phyloP scores from a whole-genome alignment of 2,329 filamentous ascomycete genomes.

The Paecilomyces sp. region DNA sequence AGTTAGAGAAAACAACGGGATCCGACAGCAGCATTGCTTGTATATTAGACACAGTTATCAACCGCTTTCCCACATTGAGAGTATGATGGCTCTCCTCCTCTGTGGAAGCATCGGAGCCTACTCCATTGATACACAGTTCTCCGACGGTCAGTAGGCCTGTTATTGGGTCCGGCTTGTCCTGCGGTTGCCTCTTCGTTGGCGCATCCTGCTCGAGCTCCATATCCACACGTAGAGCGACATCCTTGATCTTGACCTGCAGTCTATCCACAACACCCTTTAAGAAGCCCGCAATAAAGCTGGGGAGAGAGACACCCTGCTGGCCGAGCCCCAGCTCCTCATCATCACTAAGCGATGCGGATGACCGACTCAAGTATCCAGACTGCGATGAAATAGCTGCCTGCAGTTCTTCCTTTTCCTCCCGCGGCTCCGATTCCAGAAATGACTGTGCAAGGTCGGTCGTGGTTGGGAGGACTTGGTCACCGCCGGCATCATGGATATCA shows the following conservation, averaged over 20 bases:
- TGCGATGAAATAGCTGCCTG: constrained; percentile 49
- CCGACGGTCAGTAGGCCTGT: constrained; percentile 27
- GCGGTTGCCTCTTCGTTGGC: constrained; percentile 23
- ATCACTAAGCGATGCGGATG: constrained; percentile 38
- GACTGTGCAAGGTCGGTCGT: constrained; percentile 54
- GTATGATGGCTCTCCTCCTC: constrained; percentile 15
- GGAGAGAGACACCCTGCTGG: constrained; percentile 48
- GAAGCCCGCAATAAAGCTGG: constrained; percentile 53
- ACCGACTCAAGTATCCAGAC: constrained; percentile 45
- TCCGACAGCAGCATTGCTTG: constrained; percentile 42
- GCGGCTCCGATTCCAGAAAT: constrained; percentile 52
- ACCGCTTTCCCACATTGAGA: constrained; percentile 33
- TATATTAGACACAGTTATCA: constrained; percentile 38
- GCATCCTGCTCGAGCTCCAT: constrained; percentile 38
- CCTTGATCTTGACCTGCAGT: constrained; percentile 46
- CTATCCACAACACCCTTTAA: constrained; percentile 53
- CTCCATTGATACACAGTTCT: constrained; percentile 27
- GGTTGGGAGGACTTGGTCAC: constrained; percentile 41
- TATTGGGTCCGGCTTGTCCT: constrained; percentile 29
- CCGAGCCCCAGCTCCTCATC: constrained; percentile 46
- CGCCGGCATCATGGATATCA: constrained; percentile 17
- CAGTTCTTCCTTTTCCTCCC: constrained; percentile 50
- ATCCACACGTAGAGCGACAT: constrained; percentile 48
- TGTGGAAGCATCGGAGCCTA: constrained; percentile 11
- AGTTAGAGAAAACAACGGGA: constrained; percentile 40